phyloP scores from a whole-genome alignment of 768 basidiomycete genomes.

The Tulasnella sp. region DNA sequence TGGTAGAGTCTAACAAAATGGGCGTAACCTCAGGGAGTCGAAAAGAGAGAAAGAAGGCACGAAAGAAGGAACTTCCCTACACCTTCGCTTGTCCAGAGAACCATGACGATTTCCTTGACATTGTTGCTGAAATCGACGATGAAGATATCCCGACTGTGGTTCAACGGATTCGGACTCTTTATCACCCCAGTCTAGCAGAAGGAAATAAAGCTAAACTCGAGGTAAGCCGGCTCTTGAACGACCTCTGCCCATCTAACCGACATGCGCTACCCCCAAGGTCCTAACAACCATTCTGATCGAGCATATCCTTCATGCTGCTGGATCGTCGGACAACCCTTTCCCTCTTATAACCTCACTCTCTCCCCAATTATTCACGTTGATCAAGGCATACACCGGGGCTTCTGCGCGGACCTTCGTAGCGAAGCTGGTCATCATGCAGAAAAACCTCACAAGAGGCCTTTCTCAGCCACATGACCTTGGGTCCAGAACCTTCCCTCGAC shows the following conservation, averaged over 20 bases:
- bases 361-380: conserved; percentile 78
- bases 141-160: conserved; percentile 77
- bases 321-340: conserved; percentile 64
- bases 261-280: conserved; percentile 45
- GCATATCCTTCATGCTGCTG: conserved; percentile 77
- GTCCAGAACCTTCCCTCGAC: conserved; percentile 86
- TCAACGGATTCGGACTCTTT: conserved; percentile 85
- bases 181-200: conserved; percentile 89
- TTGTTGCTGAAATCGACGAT: conserved; percentile 71
- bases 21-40: background rate
- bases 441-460: conserved; percentile 85
- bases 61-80: conserved; percentile 74
- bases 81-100: conserved; percentile 87
- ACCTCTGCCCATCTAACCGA: background rate
- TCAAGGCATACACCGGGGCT: conserved; percentile 77
- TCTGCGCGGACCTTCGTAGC: conserved; percentile 76
- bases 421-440: conserved; percentile 89
- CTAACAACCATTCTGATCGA: conserved; percentile 82
- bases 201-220: conserved; percentile 93
- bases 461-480: conserved; percentile 58
- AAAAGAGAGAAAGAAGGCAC: conserved; percentile 38
- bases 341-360: conserved; percentile 64
- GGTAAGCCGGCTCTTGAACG: conserved; percentile 50
- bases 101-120: conserved; percentile 89
- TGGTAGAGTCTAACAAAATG: background rate